Evolutionary conservation across 768 basidiomycete species (phyloP).

Genomic region (Leccinum aurantiacum): DNA sequence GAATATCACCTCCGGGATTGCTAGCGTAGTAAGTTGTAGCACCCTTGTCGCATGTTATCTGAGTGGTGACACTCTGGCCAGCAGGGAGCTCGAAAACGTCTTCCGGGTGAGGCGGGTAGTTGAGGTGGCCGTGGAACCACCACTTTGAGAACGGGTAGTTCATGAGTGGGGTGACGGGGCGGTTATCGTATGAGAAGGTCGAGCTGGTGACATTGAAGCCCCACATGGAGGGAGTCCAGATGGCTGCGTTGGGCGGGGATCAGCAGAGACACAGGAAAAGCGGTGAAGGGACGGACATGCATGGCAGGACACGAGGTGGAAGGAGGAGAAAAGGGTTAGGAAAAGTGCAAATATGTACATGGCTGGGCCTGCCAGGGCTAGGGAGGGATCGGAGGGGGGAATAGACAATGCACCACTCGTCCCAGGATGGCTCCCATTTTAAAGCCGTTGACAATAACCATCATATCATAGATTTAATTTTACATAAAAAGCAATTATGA

Average conservation of each 20-base stretch:
- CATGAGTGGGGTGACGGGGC: slow-evolving; percentile 47
- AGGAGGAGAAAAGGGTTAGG: neutral
- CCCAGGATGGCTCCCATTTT: neutral
- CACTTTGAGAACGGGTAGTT: slow-evolving; percentile 42
- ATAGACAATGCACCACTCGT: neutral
- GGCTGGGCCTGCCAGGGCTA: slow-evolving; percentile 23
- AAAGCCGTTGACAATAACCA: neutral
- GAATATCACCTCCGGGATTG: slow-evolving; percentile 53
- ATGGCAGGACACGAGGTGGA: slow-evolving; percentile 18
- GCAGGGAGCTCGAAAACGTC: slow-evolving; percentile 63
- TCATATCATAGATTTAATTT: too few species aligned
- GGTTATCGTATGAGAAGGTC: slow-evolving; percentile 61
- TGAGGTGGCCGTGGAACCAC: slow-evolving; percentile 67
- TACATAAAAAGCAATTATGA: neutral
- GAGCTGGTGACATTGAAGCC: slow-evolving; percentile 65
- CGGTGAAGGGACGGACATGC: slow-evolving; percentile 13
- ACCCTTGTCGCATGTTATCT: slow-evolving; percentile 61
- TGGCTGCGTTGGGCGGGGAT: slow-evolving; percentile 32
- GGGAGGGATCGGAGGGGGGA: neutral
- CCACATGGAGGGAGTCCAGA: slow-evolving; percentile 60
- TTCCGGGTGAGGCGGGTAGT: slow-evolving; percentile 52
- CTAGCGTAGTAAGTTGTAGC: slow-evolving; percentile 57
- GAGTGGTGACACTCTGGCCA: slow-evolving; percentile 50
- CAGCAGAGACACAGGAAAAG: neutral
- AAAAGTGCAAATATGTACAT: slow-evolving; percentile 2